Conservation (phyloP, 345 rosid species). For the Populus simonii region DNA sequence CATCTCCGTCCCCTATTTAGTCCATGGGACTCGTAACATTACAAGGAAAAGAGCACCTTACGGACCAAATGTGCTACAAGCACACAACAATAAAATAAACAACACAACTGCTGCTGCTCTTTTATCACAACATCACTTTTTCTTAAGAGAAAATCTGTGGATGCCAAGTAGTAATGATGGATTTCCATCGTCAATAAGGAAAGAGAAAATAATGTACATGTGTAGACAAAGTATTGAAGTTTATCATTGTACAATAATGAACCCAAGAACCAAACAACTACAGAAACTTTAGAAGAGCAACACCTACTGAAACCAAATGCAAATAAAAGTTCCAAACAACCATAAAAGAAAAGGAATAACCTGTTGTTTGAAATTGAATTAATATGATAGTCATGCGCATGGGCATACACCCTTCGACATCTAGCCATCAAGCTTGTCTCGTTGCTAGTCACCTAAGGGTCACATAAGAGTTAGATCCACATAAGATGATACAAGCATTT, state of each 20-base stretch:
- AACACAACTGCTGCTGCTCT: neutral
- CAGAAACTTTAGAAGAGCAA: neutral
- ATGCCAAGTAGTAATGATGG: neutral
- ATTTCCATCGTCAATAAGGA: neutral
- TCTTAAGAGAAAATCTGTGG: neutral
- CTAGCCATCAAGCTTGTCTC: conserved; percentile 85
- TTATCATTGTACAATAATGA: neutral
- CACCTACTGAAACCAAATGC: neutral
- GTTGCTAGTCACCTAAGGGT: conserved; percentile 63
- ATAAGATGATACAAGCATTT: conserved; percentile 1
- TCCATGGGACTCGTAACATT: neutral
- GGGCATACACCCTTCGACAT: conserved; percentile 94
- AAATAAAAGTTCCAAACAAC: neutral
- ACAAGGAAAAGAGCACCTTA: neutral
- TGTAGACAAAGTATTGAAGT: neutral
- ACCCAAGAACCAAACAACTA: neutral
- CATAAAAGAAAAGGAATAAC: conserved; percentile 31
- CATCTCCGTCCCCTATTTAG: neutral
- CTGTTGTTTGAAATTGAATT: conserved; percentile 96
- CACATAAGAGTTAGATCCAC: conserved; percentile 11
- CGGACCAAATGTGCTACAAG: neutral
- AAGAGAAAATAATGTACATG: neutral
- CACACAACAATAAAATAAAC: neutral
- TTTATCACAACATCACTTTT: neutral
- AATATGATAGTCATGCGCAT: conserved; percentile 99